Conservation (phyloP, 2,329 filamentous ascomycete species). For the Amauroascus niger region DNA sequence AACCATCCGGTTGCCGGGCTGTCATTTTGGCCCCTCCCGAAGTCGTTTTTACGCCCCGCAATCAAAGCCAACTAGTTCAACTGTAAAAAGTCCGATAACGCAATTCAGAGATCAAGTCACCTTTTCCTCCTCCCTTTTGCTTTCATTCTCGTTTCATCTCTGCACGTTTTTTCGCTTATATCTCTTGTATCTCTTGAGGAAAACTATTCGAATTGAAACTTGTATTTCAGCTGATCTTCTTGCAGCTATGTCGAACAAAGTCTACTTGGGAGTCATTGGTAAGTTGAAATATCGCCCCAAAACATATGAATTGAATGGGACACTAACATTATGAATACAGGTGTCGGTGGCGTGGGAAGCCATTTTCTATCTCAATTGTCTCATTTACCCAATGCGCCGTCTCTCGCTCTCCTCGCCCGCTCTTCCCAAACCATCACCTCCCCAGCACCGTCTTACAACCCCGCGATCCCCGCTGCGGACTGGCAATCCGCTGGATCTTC, state of each 20-base stretch:
- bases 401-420: slow-evolving; percentile 74
- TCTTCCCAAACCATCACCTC: slow-evolving; percentile 74
- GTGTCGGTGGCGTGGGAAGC: slow-evolving; percentile 86
- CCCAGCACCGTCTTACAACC: slow-evolving; percentile 55
- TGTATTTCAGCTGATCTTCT: slow-evolving; percentile 6
- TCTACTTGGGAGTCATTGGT: slow-evolving; percentile 39
- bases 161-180: background rate
- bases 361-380: slow-evolving; percentile 78
- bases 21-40: too few species aligned
- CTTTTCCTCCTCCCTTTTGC: background rate
- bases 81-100: background rate
- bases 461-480: slow-evolving; percentile 50
- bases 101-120: background rate
- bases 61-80: background rate
- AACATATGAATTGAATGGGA: background rate
- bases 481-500: slow-evolving; percentile 53
- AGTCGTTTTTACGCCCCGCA: too few species aligned
- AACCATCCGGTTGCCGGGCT: too few species aligned
- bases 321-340: slow-evolving; percentile 38
- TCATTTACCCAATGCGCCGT: slow-evolving; percentile 57
- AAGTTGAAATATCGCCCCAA: slow-evolving; percentile 11
- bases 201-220: background rate
- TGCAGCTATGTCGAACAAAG: slow-evolving; percentile 26
- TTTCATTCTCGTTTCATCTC: background rate
- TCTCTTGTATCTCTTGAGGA: background rate